Evolutionary conservation across 2,329 filamentous ascomycete species (phyloP), one percentile per base, ranked within the genome.

Genomic region (Fusarium keratoplasticum): DNA sequence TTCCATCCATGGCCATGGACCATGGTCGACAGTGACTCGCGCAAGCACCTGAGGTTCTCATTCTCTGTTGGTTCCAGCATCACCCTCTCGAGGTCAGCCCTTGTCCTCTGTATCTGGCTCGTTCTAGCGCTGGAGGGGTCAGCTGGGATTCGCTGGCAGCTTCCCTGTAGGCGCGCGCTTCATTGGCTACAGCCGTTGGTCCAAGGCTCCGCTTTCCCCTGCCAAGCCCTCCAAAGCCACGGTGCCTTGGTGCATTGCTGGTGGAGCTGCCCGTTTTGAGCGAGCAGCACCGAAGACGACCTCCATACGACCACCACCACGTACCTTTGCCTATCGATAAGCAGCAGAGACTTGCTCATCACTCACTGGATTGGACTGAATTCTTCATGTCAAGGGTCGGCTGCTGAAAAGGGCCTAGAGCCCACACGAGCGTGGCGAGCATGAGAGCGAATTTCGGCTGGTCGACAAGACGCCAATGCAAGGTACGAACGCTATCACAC

Each of bases 401-500:
- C 25, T 50, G 55, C 72, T 75, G 61, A 44, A 75, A 75, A 44
- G 59, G 60, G 69, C 38, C 33, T 75, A 70, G 61, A 58, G 61
- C 36, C 20, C 61, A 73, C 38, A 61, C 69, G 50, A 73, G 42
- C 50, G 69, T 73, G 72, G 69, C 69, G 60, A 70, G 57, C 40
- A 57, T 58, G 54, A 57, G 31, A 57, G 20, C 54, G 54, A 57
- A 57, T 57, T 22, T 57, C 54, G 54, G 54, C 54, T 57, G 20
- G 5, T 40, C 25, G 38, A 58, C 50, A 42, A 31, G 27, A 65
- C 72, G 64, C 72, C 72, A 75, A 75, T 75, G 72, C 72, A 75
- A 75, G 72, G 72, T 73, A 75, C 72, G 72, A 54, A 61, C 64
- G 57, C 59, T 70, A 67, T 75, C 72, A 75, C 72, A 73, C 58